Conservation (phyloP, 768 basidiomycete species). For the Piloderma croceum region DNA sequence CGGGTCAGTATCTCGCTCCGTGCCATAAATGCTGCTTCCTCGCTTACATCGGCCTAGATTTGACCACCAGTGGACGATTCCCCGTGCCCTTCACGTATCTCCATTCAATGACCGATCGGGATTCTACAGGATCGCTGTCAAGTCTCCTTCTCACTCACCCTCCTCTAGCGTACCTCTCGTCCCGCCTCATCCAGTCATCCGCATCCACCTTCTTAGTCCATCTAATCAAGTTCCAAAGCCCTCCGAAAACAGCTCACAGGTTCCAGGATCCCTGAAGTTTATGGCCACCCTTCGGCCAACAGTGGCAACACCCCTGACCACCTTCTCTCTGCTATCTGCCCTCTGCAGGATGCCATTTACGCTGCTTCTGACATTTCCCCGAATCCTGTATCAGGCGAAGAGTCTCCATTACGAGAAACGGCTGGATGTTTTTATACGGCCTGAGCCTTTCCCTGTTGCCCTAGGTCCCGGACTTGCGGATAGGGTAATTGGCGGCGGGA, state of each 20-base stretch:
- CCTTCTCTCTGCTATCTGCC: slow-evolving; percentile 31
- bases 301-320: slow-evolving; percentile 34
- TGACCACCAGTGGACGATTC: slow-evolving; percentile 61
- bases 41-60: slow-evolving; percentile 30
- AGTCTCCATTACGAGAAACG: slow-evolving; percentile 53
- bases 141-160: slow-evolving; percentile 36
- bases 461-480: slow-evolving; percentile 1
- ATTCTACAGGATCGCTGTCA: slow-evolving; percentile 54
- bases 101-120: slow-evolving; percentile 71
- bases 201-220: slow-evolving; percentile 38
- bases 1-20: too few relatives aligned
- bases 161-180: slow-evolving; percentile 8
- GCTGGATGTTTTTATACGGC: slow-evolving; percentile 52
- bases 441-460: slow-evolving; percentile 42
- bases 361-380: slow-evolving; percentile 48
- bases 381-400: slow-evolving; percentile 61
- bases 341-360: slow-evolving; percentile 44
- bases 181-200: slow-evolving; percentile 32
- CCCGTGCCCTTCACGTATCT: slow-evolving; percentile 67
- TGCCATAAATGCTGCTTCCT: too few relatives aligned
- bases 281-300: slow-evolving; percentile 42
- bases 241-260: slow-evolving; percentile 10
- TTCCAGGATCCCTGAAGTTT: slow-evolving; percentile 42
- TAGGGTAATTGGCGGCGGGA: slow-evolving; percentile 14
- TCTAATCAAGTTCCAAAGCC: too few relatives aligned